These are phyloP conservation scores for Cryptosporidium bovis DNA, from an alignment of 169 alveolate genomes.

Conservation along the genomic window DNA sequence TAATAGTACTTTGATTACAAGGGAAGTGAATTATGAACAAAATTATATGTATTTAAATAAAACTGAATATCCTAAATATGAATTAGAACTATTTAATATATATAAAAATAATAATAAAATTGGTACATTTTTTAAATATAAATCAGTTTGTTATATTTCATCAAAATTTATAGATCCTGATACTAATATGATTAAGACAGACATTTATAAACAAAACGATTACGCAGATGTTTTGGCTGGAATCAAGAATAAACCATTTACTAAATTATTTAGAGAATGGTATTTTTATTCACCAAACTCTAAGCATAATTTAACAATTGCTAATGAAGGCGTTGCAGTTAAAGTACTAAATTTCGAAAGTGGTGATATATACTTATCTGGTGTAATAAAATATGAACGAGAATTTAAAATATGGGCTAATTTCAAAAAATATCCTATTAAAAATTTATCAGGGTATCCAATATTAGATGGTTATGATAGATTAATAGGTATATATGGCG, in stretches of 20 bases:
- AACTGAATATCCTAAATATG: background rate
- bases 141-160: slow-evolving; percentile 17
- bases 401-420: slow-evolving; percentile 28
- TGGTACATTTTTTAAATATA: slow-evolving; percentile 33
- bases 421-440: slow-evolving; percentile 19
- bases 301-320: slow-evolving; percentile 28
- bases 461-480: slow-evolving; percentile 9
- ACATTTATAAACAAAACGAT: no score
- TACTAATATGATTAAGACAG: background rate
- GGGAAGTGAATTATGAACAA: no score
- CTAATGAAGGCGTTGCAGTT: slow-evolving; percentile 1
- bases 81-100: background rate
- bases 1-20: background rate
- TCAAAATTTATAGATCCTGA: slow-evolving; percentile 25
- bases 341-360: background rate
- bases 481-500: slow-evolving; percentile 51
- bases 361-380: background rate
- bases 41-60: background rate
- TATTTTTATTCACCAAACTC: slow-evolving; percentile 28
- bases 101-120: background rate
- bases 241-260: background rate
- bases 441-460: slow-evolving; percentile 31
- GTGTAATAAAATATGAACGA: background rate
- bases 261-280: slow-evolving; percentile 17
- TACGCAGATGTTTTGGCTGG: background rate